Conservation (phyloP, 345 rosid species). For the Citrus inodora region DNA sequence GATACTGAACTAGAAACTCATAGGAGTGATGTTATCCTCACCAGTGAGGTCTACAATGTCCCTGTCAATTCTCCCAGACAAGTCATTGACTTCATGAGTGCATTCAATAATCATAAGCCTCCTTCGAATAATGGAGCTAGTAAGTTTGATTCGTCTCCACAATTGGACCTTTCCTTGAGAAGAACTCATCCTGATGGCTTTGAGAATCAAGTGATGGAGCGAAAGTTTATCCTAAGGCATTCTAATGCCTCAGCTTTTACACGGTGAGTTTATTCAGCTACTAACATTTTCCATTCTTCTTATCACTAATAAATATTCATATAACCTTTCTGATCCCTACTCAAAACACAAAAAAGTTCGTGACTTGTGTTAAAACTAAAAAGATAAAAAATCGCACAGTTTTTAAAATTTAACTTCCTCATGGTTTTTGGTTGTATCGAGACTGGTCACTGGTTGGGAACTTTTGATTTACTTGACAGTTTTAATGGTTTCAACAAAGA, state of each 20-base stretch:
- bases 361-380: neutral
- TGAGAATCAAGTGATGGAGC: constrained; percentile 46
- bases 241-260: constrained; percentile 88
- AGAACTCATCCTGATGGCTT: constrained; percentile 38
- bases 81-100: constrained; percentile 79
- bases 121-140: constrained; percentile 29
- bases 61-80: constrained; percentile 37
- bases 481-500: neutral
- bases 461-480: neutral
- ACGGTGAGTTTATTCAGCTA: constrained; percentile 39
- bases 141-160: constrained; percentile 41
- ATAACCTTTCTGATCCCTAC: neutral
- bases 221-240: constrained; percentile 51
- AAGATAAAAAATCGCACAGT: too few species aligned
- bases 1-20: constrained; percentile 26
- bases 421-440: neutral
- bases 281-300: neutral
- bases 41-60: constrained; percentile 19
- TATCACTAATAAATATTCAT: too few species aligned
- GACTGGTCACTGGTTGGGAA: neutral
- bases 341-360: neutral
- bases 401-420: neutral
- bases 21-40: constrained; percentile 19
- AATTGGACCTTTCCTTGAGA: constrained; percentile 75
- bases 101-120: constrained; percentile 29